Evolutionary conservation across 352 stramenopile genomes (phyloP), one percentile per base, ranked within the genome.

Genomic region (Phytophthora kernoviae): DNA sequence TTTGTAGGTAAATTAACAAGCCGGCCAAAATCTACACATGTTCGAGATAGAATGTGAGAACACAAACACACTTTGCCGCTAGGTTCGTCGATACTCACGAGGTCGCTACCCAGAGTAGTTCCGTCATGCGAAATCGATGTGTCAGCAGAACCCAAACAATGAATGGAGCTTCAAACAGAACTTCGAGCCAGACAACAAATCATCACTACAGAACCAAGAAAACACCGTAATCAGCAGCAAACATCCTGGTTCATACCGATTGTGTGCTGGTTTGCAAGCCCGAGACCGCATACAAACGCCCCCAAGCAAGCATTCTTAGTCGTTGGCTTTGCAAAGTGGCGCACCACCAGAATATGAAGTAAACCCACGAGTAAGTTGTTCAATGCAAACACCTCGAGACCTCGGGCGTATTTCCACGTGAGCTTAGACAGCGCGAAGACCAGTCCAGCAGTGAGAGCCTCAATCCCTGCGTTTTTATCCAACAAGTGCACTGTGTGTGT

Each of bases 181-280:
- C 84, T 86, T 5, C 2, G 48, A 21, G 21, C 2, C 3, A 41
- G 40, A 36, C 58, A 44, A 20, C 18, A 18, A 43, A 43, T 43
- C 9, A 4, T n/a, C 12, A 17, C n/a, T 36, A 37, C 43, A 2
- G 39, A 36, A 41, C 26, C 15, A 40, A 30, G 17, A 45, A 12
- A n/a, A 42, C 22, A 17, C 42, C 30, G 41, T 42, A 22, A 36
- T 5, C 30, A 8, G 36, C 14, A 43, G 1, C 14, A 32, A 30
- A 54, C n/a, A 18, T 14, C 6, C 5, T 9, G 27, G 39, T 18
- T 54, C n/a, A n/a, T n/a, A 82, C 74, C 62, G 2, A 93, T 88
- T 0, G 93, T 98, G 62, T 98, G 96, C 70, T 98, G 96, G 65
- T 98, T 98, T 42, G 80, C 82, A 11, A 98, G 70, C 14, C 87